Evolutionary conservation across 1,139 yeast species (phyloP).

Genomic region (Candida sanyaensis): DNA sequence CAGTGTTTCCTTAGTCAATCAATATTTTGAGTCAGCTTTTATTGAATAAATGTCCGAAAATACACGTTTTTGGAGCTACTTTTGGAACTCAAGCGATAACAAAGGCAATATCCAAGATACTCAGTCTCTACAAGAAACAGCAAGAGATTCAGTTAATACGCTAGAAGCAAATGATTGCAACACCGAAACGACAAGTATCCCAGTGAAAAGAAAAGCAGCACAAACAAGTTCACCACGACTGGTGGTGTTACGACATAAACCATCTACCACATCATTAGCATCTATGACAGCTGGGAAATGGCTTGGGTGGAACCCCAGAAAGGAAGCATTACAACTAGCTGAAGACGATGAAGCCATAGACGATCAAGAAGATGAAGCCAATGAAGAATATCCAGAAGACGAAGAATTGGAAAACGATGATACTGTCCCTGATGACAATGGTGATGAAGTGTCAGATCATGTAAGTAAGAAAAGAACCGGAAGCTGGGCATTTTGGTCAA

Average conservation of each 20-base stretch:
- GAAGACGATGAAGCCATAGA: conserved; percentile 5
- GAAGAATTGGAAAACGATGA: conserved; percentile 20
- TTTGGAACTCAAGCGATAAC: neutral
- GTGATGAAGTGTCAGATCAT: conserved; percentile 39
- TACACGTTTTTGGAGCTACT: conserved; percentile 1
- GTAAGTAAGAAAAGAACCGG: conserved; percentile 31
- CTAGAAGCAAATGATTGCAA: neutral
- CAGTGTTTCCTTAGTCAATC: too few relatives aligned
- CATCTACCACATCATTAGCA: conserved; percentile 22
- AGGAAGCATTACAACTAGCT: conserved; percentile 2
- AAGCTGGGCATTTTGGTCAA: conserved; percentile 43
- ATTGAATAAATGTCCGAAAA: neutral
- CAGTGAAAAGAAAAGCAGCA: conserved; percentile 4
- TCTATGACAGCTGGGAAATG: conserved; percentile 24
- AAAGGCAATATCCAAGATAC: neutral
- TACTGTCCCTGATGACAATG: conserved; percentile 25
- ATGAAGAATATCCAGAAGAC: conserved; percentile 20
- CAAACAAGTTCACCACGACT: neutral
- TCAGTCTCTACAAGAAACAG: neutral
- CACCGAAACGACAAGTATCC: neutral
- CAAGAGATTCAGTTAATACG: neutral
- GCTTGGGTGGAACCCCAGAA: conserved; percentile 19
- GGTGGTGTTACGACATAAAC: conserved; percentile 12
- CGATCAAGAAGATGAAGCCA: conserved; percentile 11
- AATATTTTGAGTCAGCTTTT: too few relatives aligned